phyloP scores from a whole-genome alignment of 768 basidiomycete genomes.

The Xerocomus potaroensis region DNA sequence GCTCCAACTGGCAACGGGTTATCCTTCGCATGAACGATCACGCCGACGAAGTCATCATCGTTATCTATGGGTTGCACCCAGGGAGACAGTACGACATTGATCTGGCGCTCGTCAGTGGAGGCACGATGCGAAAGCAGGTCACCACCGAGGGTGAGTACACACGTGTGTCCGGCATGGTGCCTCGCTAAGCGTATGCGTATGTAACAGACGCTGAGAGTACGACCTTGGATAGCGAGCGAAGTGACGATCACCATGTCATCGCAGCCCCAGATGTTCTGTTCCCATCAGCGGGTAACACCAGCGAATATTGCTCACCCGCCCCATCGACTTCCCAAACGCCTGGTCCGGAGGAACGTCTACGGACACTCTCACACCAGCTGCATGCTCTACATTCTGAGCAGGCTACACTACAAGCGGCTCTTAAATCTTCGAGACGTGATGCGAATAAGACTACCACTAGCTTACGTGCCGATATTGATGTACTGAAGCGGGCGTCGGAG shows the following conservation, averaged over 20 bases:
- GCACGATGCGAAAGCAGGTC: slow-evolving; percentile 59
- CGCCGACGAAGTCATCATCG: slow-evolving; percentile 84
- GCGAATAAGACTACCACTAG: slow-evolving; percentile 80
- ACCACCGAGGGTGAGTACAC: slow-evolving; percentile 54
- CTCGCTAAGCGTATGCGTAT: slow-evolving; percentile 2
- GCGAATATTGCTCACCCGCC: slow-evolving; percentile 13
- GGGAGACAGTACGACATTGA: slow-evolving; percentile 90
- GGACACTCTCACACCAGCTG: slow-evolving; percentile 66
- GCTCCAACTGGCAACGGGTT: slow-evolving; percentile 72
- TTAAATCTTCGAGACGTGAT: slow-evolving; percentile 78
- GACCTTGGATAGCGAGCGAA: slow-evolving; percentile 19
- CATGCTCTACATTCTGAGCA: slow-evolving; percentile 60
- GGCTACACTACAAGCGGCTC: slow-evolving; percentile 56
- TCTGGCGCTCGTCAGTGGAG: slow-evolving; percentile 65
- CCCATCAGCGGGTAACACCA: slow-evolving; percentile 27
- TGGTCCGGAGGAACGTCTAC: slow-evolving; percentile 63
- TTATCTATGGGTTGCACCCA: slow-evolving; percentile 85
- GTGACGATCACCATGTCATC: slow-evolving; percentile 14
- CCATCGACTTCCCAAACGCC: slow-evolving; percentile 28
- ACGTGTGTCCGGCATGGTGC: slow-evolving; percentile 6
- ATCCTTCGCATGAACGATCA: slow-evolving; percentile 77
- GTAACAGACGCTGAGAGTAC: slow-evolving; percentile 22
- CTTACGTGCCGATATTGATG: slow-evolving; percentile 79
- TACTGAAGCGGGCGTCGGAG: slow-evolving; percentile 77
- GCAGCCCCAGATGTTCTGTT: slow-evolving; percentile 12